Base-by-base conservation (phyloP, 768 basidiomycete genomes). In the Naematelia encephala region DNA sequence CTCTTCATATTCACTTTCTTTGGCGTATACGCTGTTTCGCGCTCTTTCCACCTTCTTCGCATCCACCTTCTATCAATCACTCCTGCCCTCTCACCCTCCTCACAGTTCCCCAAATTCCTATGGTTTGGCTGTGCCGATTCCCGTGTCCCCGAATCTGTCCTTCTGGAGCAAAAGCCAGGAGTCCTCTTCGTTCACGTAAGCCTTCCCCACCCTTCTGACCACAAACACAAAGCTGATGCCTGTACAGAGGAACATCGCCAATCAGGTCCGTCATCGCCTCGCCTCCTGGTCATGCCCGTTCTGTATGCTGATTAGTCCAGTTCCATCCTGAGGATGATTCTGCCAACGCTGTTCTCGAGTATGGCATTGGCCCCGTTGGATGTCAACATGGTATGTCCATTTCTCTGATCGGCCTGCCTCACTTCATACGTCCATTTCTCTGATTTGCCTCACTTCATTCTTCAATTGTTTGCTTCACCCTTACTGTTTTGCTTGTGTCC, bases 211-310 rank as follows among this genome's bases (percentile, higher is more conserved):
- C 14, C 51, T 44, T 26, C 14, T 46, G 19, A 3, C n/a, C n/a
- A n/a, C n/a, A n/a, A 23, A 14, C 49, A 57, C 22, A 19, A 29
- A 5, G 26, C 21, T 13, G 22, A 21, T 56, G 19, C 21, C 8
- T 45, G 8, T 26, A 23, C 86, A 90, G 77, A 81, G 91, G 48
- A 92, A 92, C 77, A 86, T 93, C 64, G 91, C 90, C 54, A 92
- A 94, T 87, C 89, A 64, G 57, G 85, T 78, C 46, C 55, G 30
- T 43, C 34, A 2, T 29, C n/a, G n/a, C 34, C 34, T 39, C 34
- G 8, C 34, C 16, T 16, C 34, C 34, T 39, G 8, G 8, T 39
- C 8, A 39, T 16, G 16, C 34, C 16, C 34, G 34, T 39, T 16
- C 34, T 8, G 34, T 39, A 39, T 39, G 16, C 34, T 39, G 34